Evolutionary conservation across 371 early-diverging fungal genomes (phyloP), one percentile per base, ranked within the genome.

Genomic region (Saksenaea oblongispora): DNA sequence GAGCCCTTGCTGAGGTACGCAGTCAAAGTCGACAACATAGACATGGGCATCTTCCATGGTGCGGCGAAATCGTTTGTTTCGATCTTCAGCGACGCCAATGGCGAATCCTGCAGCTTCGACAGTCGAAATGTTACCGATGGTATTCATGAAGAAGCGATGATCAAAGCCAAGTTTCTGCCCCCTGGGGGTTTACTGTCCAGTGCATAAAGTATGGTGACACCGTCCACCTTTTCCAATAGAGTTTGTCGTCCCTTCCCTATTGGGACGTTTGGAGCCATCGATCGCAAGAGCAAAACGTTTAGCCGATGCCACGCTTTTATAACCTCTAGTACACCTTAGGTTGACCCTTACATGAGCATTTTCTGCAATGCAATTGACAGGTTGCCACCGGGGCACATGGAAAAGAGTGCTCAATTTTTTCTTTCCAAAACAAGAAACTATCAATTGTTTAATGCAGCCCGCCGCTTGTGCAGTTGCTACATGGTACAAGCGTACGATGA

Each of bases 1-100:
- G 67, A 91, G 95, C 7, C 93, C 92, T 76, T 93, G 94, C 41
- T 92, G 92, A 53, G 83, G 73, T 61, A 91, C 82, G 59, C 86
- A 86, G 56, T 83, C 87, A 75, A 89, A 98, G 76, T 94, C 86
- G 63, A 92, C 88, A 55, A 90, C 75, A 71, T 82, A 91, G 4
- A 85, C 83, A 73, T 98, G 98, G 11, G 97, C 89, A 72, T 98
- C 95, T 90, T 98, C 98, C 97, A 98, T 98, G 15, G 94, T 95
- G 74, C 97, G 79, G 59, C 98, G 80, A 72, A 91, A 93, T 34
- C 91, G 85, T 65, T 88, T 89, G 79, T 98, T 98, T 59, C 93
- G 79, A 79, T 96, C 96, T 65, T 94, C 93, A 34, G 87, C 70
- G 41, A 95, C 82, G 22, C 95, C 95, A 26, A 94, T 59, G 34